Evolutionary conservation across 306 rosid species (phyloP).

Genomic region (Medicago lupulina): DNA sequence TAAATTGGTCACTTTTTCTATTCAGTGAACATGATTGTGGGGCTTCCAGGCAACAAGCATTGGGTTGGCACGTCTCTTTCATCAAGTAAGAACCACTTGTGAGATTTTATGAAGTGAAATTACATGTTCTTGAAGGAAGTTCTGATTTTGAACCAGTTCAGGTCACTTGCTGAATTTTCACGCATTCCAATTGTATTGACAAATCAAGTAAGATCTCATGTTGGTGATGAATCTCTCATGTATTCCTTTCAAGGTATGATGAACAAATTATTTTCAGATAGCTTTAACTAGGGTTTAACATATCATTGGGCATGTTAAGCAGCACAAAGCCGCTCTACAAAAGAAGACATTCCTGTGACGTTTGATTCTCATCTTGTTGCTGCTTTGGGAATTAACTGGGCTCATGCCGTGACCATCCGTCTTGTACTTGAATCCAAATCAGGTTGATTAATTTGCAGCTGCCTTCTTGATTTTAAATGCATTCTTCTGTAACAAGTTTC

Average conservation of each 20-base stretch:
- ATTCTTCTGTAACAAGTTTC: slow-evolving; percentile 19
- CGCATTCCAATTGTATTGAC: slow-evolving; percentile 90
- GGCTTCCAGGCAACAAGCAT: slow-evolving; percentile 62
- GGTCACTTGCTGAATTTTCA: slow-evolving; percentile 94
- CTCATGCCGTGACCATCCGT: slow-evolving; percentile 95
- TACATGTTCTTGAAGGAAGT: slow-evolving; percentile 24
- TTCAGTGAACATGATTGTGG: slow-evolving; percentile 72
- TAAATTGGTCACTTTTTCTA: slow-evolving; percentile 34
- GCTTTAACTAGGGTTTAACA: slow-evolving; percentile 29
- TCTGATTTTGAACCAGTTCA: slow-evolving; percentile 44
- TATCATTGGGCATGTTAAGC: slow-evolving; percentile 40
- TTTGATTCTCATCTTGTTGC: slow-evolving; percentile 90
- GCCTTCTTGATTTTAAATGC: slow-evolving; percentile 27
- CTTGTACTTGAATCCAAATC: slow-evolving; percentile 87
- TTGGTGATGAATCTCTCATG: slow-evolving; percentile 62
- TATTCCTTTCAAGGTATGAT: slow-evolving; percentile 87
- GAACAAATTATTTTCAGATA: slow-evolving; percentile 32
- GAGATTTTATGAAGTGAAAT: slow-evolving; percentile 36
- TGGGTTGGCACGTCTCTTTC: slow-evolving; percentile 92
- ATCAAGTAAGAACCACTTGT: slow-evolving; percentile 64
- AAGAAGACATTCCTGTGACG: slow-evolving; percentile 45
- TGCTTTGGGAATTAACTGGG: slow-evolving; percentile 96
- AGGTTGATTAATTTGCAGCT: slow-evolving; percentile 53
- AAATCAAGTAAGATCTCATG: slow-evolving; percentile 91
- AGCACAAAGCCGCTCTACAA: slow-evolving; percentile 49